Base-by-base conservation (phyloP, 768 basidiomycete species). In the Chalciporus chontae region DNA sequence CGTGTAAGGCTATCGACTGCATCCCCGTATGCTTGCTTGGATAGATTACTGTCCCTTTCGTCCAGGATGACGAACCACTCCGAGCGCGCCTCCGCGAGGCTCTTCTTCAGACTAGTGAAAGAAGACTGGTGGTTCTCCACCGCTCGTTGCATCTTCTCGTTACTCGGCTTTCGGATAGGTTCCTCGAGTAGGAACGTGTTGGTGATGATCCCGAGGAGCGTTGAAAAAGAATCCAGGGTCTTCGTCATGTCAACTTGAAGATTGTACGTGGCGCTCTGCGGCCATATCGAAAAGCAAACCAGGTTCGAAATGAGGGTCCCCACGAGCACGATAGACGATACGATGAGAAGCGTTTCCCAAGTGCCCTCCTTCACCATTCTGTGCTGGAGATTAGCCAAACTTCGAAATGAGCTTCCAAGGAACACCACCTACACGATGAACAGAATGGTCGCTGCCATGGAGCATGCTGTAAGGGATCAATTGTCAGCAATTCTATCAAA, bases 351-450 rank as follows among this genome's bases (percentile, higher is more conserved):
- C 0, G 81, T 88, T 24, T 80, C 70, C 37, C 87, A 59, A n/a
- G 85, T 89, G 17, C 94, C 94, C 72, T 95, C 94, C 63, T 89
- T 93, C 52, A 95, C 84, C 34, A 95, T 72, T 1, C 88, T 92
- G 38, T 15, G 24, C 36, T 45, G 43, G 13, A 21, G 36, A 52
- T 55, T 48, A 56, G 42, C 29, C 29, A 41, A 21, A 40, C 32
- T 1, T 8, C 5, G 21, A 17, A 3, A 41, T 15, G 24, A 38
- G 6, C 54, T 1, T 14, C 6, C 10, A n/a, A 19, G 4, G 34
- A n/a, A 7, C 3, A 9, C 8, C 8, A 32, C 75, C 62, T 63
- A 90, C 83, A 94, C 92, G 32, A 90, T 77, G 60, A 91, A 94
- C 13, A 94, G 73, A 17, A 90, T 83, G 43, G 92, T 90, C 0